Base-by-base conservation (phyloP, 345 rosid genomes). In the Brassica cretica region DNA sequence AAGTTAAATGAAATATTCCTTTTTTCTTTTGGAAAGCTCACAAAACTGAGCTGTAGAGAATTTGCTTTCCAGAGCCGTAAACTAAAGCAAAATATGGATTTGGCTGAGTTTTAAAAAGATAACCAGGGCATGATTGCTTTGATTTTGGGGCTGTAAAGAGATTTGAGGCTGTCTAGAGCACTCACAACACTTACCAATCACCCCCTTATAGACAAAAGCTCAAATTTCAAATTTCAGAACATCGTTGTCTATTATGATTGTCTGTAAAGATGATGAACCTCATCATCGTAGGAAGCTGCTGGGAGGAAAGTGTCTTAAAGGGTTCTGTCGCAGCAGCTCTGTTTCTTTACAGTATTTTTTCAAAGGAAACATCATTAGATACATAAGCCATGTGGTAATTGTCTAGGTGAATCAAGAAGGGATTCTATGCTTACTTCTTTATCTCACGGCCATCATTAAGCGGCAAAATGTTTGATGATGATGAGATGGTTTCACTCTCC, bases 301-400 rank as follows among this genome's bases (percentile, higher is more conserved):
- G 16, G 75, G 67, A 46, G 98, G 97, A 82, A 94, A 94, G 80
- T 92, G 87, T 69, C 97, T 88, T 58, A 92, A 76, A 1, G 98
- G 98, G 67, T 91, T 89, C 82, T 88, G 88, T 82, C 90, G 84
- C 75, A 94, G 80, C 15, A 94, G 83, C 78, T 88, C 94, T 11
- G 93, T 88, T 79, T 89, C 97, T 84, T 97, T 91, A 86, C 77
- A 78, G n/a, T 1, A 21, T 49, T 49, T 49, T n/a, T n/a, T 27
- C 30, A 0, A 0, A 12, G 6, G 0, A 68, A 73, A 62, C 35
- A 8, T 51, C 25, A 49, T 73, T 62, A 73, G 58, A 6, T 32
- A 76, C 21, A 11, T 16, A 15, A 66, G 25, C 72, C 32, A 8
- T 29, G 41, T 30, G 11, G 56, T 44, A 15, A 24, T 24, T 32